Evolutionary conservation across 495 filamentous ascomycete genomes (phyloP), one percentile per base, ranked within the genome.

Genomic region (Pyrenula massariospora): DNA sequence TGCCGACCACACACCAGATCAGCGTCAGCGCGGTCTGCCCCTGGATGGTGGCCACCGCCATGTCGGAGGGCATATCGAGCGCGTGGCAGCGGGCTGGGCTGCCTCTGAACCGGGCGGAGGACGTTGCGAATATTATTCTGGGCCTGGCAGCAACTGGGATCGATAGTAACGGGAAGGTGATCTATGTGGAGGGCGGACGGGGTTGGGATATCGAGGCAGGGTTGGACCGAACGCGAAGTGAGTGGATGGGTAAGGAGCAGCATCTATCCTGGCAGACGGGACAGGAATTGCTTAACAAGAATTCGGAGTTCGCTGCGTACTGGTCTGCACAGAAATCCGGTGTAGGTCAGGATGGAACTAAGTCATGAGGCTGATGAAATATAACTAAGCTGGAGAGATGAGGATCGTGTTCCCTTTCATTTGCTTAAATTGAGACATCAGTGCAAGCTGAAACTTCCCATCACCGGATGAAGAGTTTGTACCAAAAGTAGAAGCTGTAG

Each of bases 11-110:
- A n/a, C 71, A 73, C 59, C 61, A 66, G 25, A 64, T 80, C 22
- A 72, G 78, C 22, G 70, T 73, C 56, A 82, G 80, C 59, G 72
- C 73, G 15, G 69, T 81, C 54, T 80, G 77, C 58, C 79, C 79
- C 1, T 82, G 76, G 77, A 73, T 76, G 63, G 77, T 74, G 1
- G 63, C 70, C 48, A 78, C 72, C 3, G 65, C 66, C 11, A 70
- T 75, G n/a, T 68, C 73, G 11, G 65, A 66, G 47, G 72, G 69
- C 15, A 66, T 79, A n/a, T 60, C 68, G 50, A 63, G 69, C 10
- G 60, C 61, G 12, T 81, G 78, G 77, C 56, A 62, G 15, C 60
- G 67, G 56, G 73, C 70, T 22, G 66, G 66, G 11, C 63, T 80
- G 51, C 77, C 78, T 0, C 54, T 74, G 21, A 81, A 79, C 57